Conservation (phyloP, 1,284 basidiomycete genomes). For the Ceratobasidium sp. region DNA sequence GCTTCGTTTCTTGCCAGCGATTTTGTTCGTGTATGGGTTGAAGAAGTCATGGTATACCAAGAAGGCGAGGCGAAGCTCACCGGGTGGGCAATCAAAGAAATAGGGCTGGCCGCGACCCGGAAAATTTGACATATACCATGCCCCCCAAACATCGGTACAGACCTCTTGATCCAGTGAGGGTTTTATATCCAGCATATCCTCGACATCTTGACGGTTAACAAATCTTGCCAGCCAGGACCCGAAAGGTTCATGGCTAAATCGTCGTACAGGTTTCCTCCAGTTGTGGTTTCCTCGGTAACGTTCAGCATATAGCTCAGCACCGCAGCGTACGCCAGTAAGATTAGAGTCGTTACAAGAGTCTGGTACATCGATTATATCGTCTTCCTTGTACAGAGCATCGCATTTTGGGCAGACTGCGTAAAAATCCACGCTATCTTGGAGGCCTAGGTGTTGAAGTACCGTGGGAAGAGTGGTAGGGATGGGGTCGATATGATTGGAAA, state of each 20-base stretch:
- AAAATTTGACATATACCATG: constrained; percentile 53
- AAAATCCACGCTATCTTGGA: too few relatives aligned
- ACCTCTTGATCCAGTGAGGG: too few relatives aligned
- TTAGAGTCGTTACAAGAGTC: too few relatives aligned
- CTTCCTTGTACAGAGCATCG: too few relatives aligned
- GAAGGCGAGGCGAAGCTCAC: constrained; percentile 54
- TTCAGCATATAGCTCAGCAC: background rate
- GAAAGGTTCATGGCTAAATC: constrained; percentile 21
- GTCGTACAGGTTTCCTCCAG: constrained; percentile 3
- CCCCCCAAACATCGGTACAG: constrained; percentile 54
- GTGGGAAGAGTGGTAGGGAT: background rate
- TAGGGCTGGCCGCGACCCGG: constrained; percentile 47
- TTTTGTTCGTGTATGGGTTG: constrained; percentile 58
- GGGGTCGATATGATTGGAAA: background rate
- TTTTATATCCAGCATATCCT: constrained; percentile 24
- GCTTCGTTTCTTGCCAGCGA: constrained; percentile 55
- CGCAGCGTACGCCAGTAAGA: background rate
- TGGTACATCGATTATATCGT: too few relatives aligned
- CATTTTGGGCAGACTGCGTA: too few relatives aligned
- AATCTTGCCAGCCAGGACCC: constrained; percentile 20
- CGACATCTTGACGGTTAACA: constrained; percentile 32
- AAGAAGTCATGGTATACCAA: constrained; percentile 60
- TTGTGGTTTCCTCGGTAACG: background rate
- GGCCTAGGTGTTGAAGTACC: too few relatives aligned
- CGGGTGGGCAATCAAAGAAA: constrained; percentile 48